phyloP scores from a whole-genome alignment of 2,329 filamentous ascomycete species.

The Aspergillus novoparasiticus region DNA sequence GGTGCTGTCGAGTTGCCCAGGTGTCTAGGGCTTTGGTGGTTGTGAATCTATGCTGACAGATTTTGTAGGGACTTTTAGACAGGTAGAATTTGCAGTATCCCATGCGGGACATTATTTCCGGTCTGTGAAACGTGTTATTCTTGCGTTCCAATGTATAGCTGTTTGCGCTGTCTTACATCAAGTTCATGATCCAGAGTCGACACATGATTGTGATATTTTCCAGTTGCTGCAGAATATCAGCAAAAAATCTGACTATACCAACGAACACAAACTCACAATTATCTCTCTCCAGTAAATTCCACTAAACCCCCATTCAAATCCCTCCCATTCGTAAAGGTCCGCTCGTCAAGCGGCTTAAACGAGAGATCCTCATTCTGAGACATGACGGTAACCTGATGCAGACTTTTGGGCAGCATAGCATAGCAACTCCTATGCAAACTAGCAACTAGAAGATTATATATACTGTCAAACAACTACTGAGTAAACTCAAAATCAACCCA shows the following conservation, averaged over 20 bases:
- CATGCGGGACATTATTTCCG: background rate
- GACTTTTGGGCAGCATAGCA: background rate
- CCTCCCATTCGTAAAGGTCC: background rate
- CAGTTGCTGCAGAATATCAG: background rate
- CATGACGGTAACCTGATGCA: background rate
- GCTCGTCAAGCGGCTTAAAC: background rate
- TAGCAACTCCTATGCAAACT: too few species aligned
- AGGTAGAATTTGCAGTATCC: background rate
- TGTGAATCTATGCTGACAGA: background rate
- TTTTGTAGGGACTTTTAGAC: too few species aligned
- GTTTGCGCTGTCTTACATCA: too few species aligned
- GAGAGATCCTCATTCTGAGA: background rate
- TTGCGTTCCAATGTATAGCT: too few species aligned
- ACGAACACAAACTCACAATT: background rate
- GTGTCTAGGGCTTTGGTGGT: background rate
- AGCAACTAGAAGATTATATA: too few species aligned
- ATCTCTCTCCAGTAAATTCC: background rate
- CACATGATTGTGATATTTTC: background rate
- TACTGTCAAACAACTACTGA: too few species aligned
- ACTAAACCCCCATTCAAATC: background rate
- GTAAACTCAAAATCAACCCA: too few species aligned
- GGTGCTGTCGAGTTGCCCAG: background rate
- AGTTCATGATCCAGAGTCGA: background rate
- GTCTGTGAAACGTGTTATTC: background rate
- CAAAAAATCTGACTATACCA: too few species aligned